These are phyloP conservation scores for Dissophora ornata DNA, from an alignment of 192 early-diverging fungal species.

Conservation along the genomic window DNA sequence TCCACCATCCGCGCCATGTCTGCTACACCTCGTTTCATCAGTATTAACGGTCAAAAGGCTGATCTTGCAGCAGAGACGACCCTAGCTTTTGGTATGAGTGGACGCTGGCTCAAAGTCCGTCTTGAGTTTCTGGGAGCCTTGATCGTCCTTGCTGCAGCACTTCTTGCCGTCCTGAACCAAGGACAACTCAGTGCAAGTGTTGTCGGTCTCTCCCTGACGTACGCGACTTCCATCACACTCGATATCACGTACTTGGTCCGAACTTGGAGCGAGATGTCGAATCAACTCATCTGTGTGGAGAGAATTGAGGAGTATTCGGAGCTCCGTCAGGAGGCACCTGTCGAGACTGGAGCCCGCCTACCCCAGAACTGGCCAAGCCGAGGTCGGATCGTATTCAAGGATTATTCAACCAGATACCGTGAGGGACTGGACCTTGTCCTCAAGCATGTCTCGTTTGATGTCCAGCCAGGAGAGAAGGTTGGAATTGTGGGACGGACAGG, in stretches of 20 bases:
- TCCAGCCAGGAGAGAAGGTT: constrained; percentile 34
- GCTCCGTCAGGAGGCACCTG: constrained; percentile 78
- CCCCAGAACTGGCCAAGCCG: constrained; percentile 54
- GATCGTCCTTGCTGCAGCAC: constrained; percentile 71
- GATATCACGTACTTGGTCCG: constrained; percentile 79
- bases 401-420: constrained; percentile 42
- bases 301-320: constrained; percentile 81
- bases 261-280: constrained; percentile 77
- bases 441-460: constrained; percentile 60
- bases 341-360: constrained; percentile 54
- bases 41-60: constrained; percentile 39
- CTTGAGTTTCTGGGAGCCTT: constrained; percentile 78
- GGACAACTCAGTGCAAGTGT: constrained; percentile 73
- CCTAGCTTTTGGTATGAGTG: constrained; percentile 63
- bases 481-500: constrained; percentile 60
- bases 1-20: constrained; percentile 76
- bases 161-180: constrained; percentile 66
- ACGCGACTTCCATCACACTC: constrained; percentile 81
- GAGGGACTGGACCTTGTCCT: constrained; percentile 50
- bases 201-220: constrained; percentile 85
- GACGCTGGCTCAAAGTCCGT: constrained; percentile 84
- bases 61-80: constrained; percentile 14
- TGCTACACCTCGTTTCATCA: constrained; percentile 65
- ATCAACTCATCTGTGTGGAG: constrained; percentile 85
- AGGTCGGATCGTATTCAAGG: constrained; percentile 29